Conservation (phyloP, 208 protist species). For the Leishmania tarentolae region DNA sequence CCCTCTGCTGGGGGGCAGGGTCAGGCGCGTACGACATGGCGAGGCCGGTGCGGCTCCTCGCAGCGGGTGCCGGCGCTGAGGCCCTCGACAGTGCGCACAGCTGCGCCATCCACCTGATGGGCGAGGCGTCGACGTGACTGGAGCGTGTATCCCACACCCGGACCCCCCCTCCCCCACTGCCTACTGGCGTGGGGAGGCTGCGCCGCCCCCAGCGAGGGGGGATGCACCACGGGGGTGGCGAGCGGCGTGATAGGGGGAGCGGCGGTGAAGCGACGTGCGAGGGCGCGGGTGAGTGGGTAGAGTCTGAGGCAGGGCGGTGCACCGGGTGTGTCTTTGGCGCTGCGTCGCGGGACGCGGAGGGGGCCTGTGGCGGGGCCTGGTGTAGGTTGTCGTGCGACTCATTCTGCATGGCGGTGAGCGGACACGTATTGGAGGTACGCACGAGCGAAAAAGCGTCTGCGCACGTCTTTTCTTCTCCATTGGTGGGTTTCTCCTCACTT, state of each 20-base stretch:
- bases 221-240: not conserved
- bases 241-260: not conserved
- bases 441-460: too few species aligned
- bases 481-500: too few species aligned
- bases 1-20: not conserved
- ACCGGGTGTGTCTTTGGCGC: not conserved
- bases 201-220: not conserved
- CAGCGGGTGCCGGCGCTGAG: not conserved
- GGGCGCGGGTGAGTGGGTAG: not conserved
- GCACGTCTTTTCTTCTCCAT: too few species aligned
- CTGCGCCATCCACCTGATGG: not conserved
- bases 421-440: too few species aligned
- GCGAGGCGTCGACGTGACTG: not conserved
- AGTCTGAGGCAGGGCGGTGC: not conserved
- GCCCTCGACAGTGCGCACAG: not conserved
- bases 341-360: not conserved
- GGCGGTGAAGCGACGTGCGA: not conserved
- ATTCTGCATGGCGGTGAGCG: too few species aligned
- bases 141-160: not conserved
- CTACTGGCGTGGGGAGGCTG: not conserved
- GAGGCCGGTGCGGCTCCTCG: not conserved
- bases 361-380: not conserved
- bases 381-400: too few species aligned
- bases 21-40: not conserved
- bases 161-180: too few species aligned